A percentile compares a stretch with the other conserved stretches of the same genome.
Conservation (phyloP, 2,329 filamentous ascomycete genomes). For the Botrytis byssoidea region DNA sequence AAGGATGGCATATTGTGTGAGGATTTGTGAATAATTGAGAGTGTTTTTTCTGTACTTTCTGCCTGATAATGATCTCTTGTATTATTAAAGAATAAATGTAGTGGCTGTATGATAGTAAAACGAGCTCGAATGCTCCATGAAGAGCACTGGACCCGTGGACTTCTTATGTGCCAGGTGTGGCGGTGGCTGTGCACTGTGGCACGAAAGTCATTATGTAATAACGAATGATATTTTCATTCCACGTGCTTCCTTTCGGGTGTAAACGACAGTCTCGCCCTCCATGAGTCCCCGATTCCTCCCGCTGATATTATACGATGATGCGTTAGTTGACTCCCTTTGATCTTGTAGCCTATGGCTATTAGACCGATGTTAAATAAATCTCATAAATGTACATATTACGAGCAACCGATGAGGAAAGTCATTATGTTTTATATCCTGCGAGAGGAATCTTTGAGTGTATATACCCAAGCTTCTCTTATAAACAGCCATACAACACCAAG, state of each 20-base stretch:
- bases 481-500: not conserved
- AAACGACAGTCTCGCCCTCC: not conserved
- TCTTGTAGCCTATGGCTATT: not conserved
- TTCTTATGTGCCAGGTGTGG: conserved; percentile 2
- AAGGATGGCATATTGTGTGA: conserved; percentile 19
- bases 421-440: not conserved
- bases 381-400: not conserved
- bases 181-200: conserved; percentile 12
- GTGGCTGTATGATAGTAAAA: not conserved
- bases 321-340: not conserved
- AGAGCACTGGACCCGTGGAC: not conserved
- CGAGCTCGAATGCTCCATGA: not conserved
- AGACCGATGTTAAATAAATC: not conserved
- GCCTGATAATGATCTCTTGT: not conserved
- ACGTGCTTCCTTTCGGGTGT: not conserved
- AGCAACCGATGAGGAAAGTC: not conserved
- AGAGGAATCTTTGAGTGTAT: not conserved
- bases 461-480: not conserved
- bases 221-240: not conserved
- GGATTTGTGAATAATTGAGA: not conserved
- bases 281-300: not conserved
- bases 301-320: not conserved
- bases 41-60: not conserved
- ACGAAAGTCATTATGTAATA: conserved; percentile 1
- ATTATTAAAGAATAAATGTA: not conserved